phyloP scores from a whole-genome alignment of 1,284 basidiomycete genomes.

The Leccinum laetum region DNA sequence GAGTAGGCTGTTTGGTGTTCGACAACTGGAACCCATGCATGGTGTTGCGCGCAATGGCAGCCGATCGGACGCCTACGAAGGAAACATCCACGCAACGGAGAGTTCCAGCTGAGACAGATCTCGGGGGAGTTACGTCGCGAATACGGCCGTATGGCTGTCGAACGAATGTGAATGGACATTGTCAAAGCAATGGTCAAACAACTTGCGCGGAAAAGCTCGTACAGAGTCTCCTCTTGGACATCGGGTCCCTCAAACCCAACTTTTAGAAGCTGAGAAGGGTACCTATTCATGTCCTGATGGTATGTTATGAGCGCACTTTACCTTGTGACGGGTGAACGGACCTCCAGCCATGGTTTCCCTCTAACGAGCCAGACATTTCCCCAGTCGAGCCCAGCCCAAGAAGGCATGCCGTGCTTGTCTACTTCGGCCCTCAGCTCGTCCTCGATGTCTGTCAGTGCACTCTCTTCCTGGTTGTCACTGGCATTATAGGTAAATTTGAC shows the following conservation, averaged over 20 bases:
- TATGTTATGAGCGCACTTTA: constrained; percentile 3
- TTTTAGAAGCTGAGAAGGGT: constrained; percentile 70
- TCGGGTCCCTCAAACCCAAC: constrained; percentile 90
- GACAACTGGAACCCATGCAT: constrained; percentile 69
- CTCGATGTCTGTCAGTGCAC: constrained; percentile 50
- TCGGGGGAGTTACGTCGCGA: constrained; percentile 61
- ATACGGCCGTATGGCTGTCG: constrained; percentile 84
- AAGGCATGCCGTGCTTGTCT: constrained; percentile 53
- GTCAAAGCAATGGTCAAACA: constrained; percentile 1
- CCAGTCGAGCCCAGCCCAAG: constrained; percentile 56
- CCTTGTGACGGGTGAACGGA: constrained; percentile 31
- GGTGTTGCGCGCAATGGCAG: constrained; percentile 84
- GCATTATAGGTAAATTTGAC: constrained; percentile 72
- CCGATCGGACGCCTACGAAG: constrained; percentile 66
- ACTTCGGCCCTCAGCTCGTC: constrained; percentile 42
- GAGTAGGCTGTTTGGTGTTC: constrained; percentile 41
- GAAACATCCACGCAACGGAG: constrained; percentile 65
- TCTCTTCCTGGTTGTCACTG: constrained; percentile 32
- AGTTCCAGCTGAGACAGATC: constrained; percentile 65
- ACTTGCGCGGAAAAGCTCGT: constrained; percentile 67
- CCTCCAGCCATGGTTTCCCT: constrained; percentile 85
- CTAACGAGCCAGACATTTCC: constrained; percentile 79
- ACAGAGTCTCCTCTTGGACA: constrained; percentile 75
- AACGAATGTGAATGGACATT: constrained; percentile 17
- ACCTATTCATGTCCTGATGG: constrained; percentile 83